These are phyloP conservation scores for Ambispora gerdemannii DNA, from an alignment of 192 early-diverging fungal genomes.

Conservation along the genomic window DNA sequence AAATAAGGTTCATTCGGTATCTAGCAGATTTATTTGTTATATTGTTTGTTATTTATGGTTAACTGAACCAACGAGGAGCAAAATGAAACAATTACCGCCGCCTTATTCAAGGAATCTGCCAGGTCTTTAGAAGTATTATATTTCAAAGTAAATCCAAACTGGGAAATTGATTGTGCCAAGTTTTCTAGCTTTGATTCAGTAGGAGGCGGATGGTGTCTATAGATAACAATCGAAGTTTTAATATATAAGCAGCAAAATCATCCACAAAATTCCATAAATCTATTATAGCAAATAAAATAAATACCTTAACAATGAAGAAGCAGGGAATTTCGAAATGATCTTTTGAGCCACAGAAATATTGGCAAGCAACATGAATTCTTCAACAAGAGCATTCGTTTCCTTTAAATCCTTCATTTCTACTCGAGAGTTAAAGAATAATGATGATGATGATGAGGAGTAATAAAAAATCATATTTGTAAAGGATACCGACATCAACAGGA, in stretches of 20 bases:
- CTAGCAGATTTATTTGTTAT: slow-evolving; percentile 34
- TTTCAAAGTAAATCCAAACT: slow-evolving; percentile 63
- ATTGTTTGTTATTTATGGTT: not conserved
- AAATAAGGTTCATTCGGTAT: slow-evolving; percentile 86
- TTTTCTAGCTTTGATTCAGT: slow-evolving; percentile 48
- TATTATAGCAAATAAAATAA: slow-evolving; percentile 51
- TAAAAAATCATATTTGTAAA: slow-evolving; percentile 7
- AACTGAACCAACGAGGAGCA: too few relatives aligned
- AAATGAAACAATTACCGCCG: slow-evolving; percentile 45
- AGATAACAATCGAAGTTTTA: slow-evolving; percentile 30
- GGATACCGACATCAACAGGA: slow-evolving; percentile 83
- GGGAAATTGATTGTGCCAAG: slow-evolving; percentile 57
- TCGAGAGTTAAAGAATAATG: slow-evolving; percentile 19
- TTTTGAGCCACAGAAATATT: slow-evolving; percentile 93
- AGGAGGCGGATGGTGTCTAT: slow-evolving; percentile 49
- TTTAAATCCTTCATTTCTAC: slow-evolving; percentile 72
- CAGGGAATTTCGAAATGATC: slow-evolving; percentile 74
- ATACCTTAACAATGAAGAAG: slow-evolving; percentile 75
- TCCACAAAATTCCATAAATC: too few relatives aligned
- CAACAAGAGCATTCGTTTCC: slow-evolving; percentile 92
- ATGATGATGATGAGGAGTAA: not conserved
- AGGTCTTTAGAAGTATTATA: slow-evolving; percentile 72
- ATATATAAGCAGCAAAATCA: too few relatives aligned
- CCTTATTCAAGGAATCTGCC: slow-evolving; percentile 85
- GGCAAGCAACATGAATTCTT: slow-evolving; percentile 98